Evolutionary conservation across 345 rosid genomes (phyloP).

Genomic region (Rubroshorea leprosula): DNA sequence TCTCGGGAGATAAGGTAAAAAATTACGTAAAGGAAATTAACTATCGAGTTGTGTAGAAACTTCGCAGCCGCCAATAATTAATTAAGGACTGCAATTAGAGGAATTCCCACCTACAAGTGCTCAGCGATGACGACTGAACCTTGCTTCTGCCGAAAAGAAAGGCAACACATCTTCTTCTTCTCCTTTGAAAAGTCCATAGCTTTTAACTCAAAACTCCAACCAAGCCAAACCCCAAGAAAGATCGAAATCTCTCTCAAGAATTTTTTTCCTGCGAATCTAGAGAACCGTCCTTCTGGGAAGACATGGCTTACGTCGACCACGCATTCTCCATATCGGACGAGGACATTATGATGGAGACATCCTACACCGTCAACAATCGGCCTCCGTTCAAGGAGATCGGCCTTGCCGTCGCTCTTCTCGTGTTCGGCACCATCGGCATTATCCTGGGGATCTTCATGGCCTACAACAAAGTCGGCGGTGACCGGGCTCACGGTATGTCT

Average conservation of each 20-base stretch:
- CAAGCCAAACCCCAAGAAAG: background rate
- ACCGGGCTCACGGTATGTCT: constrained; percentile 67
- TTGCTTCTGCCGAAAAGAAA: background rate
- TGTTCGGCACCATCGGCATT: constrained; percentile 74
- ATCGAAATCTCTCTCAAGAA: background rate
- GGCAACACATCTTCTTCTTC: no score
- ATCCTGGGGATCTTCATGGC: constrained; percentile 69
- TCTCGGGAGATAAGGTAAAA: no score
- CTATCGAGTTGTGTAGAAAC: no score
- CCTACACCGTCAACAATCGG: constrained; percentile 58
- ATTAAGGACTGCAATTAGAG: no score
- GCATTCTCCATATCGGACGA: constrained; percentile 96
- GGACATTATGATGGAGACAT: constrained; percentile 69
- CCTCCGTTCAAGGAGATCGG: constrained; percentile 96
- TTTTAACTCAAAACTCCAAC: background rate
- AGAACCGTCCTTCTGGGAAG: background rate
- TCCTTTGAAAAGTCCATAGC: background rate
- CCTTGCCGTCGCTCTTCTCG: constrained; percentile 80
- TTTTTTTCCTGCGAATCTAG: background rate
- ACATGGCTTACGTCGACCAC: constrained; percentile 97
- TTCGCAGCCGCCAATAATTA: no score
- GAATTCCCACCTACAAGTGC: no score
- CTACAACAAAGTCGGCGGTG: constrained; percentile 76
- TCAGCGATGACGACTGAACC: background rate
- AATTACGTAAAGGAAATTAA: no score